Conservation (phyloP, 495 filamentous ascomycete species). For the Neurospora sp. region DNA sequence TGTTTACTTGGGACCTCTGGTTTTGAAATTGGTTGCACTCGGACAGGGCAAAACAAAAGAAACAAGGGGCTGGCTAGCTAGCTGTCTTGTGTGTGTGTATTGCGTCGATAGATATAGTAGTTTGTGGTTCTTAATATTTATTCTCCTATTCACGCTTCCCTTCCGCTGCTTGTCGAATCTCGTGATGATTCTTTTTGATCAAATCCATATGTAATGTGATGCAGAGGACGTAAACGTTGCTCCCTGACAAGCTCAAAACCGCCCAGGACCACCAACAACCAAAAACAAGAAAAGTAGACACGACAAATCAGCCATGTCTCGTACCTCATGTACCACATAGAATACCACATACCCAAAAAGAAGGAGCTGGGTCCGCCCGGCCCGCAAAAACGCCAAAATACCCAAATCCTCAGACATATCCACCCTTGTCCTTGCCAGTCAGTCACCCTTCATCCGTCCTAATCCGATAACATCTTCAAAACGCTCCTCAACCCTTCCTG, state of each 20-base stretch:
- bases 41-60: neutral
- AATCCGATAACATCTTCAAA: constrained; percentile 54
- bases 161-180: neutral
- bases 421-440: neutral
- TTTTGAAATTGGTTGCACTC: neutral
- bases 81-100: neutral
- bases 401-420: neutral
- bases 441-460: neutral
- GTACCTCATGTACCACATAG: neutral
- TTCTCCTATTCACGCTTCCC: neutral
- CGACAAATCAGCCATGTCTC: neutral
- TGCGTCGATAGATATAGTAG: neutral
- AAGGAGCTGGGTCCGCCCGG: neutral
- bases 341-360: neutral
- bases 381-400: neutral
- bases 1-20: neutral
- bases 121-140: neutral
- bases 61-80: neutral
- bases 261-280: neutral
- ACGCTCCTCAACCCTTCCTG: constrained; percentile 45
- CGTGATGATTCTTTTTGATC: neutral
- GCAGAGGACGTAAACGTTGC: neutral
- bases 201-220: neutral
- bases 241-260: neutral
- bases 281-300: neutral